phyloP scores from a whole-genome alignment of 768 basidiomycete genomes.

The Mycena leptocephala region DNA sequence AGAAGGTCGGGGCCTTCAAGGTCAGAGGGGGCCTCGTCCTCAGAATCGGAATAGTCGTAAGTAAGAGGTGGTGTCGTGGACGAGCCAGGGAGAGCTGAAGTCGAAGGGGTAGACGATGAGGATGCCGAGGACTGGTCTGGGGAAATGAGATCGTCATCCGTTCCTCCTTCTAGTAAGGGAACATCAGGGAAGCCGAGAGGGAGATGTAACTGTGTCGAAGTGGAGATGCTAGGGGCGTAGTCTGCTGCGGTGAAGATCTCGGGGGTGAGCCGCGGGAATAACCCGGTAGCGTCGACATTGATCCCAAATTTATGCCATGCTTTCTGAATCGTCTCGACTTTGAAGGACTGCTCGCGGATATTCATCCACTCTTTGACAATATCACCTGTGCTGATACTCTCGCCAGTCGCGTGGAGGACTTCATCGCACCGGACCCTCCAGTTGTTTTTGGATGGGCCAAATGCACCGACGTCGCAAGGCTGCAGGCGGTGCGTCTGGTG shows the following conservation, averaged over 20 bases:
- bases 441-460: neutral
- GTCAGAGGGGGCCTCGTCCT: too few species aligned
- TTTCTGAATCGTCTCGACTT: neutral
- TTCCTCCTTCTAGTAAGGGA: neutral
- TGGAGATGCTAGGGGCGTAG: slow-evolving; percentile 14
- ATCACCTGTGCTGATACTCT: neutral
- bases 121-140: neutral
- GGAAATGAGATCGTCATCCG: neutral
- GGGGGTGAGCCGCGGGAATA: neutral
- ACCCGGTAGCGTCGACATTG: neutral
- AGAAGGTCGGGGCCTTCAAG: too few species aligned
- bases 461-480: neutral
- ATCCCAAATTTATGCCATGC: neutral
- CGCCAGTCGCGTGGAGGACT: neutral
- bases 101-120: neutral
- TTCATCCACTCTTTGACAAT: neutral
- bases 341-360: neutral
- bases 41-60: too few species aligned
- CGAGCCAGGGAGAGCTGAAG: neutral
- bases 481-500: neutral
- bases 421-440: neutral
- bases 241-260: slow-evolving; percentile 12
- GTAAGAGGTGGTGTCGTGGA: neutral
- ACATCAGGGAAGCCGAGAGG: neutral
- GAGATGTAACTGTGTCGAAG: slow-evolving; percentile 5